These are phyloP conservation scores for Lophiotrema nucula DNA, from an alignment of 495 filamentous ascomycete genomes.

Conservation along the genomic window DNA sequence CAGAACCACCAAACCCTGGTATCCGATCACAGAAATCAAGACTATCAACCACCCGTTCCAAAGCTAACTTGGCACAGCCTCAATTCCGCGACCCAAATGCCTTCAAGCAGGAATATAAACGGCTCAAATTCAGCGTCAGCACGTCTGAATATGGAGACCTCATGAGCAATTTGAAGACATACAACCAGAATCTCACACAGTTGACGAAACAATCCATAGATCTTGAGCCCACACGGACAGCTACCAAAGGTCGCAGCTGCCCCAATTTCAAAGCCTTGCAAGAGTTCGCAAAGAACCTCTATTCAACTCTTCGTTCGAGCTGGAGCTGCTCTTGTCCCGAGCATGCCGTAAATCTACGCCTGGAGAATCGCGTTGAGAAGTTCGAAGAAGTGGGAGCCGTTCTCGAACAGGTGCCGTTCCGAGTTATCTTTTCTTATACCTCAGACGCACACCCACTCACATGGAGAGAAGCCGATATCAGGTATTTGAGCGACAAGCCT, in stretches of 20 bases:
- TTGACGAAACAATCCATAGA: conserved; percentile 19
- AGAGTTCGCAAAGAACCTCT: conserved; percentile 2
- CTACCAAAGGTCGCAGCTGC: not conserved
- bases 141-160: conserved; percentile 14
- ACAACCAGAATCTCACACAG: conserved; percentile 31
- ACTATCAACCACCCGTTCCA: too few species aligned
- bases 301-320: not conserved
- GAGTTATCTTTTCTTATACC: conserved; percentile 29
- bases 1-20: not conserved
- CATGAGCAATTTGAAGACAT: conserved; percentile 19
- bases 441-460: not conserved
- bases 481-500: conserved; percentile 7
- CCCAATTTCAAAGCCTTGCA: conserved; percentile 15
- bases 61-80: not conserved
- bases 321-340: conserved; percentile 7
- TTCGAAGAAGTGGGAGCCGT: conserved; percentile 20
- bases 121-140: conserved; percentile 15
- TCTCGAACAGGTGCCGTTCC: conserved; percentile 31
- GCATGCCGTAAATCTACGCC: conserved; percentile 17
- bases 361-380: conserved; percentile 9
- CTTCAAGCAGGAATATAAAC: conserved; percentile 11
- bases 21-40: too few species aligned
- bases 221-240: conserved; percentile 11
- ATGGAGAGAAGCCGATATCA: conserved; percentile 30
- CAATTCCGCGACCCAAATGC: conserved; percentile 15